Base-by-base conservation (phyloP, 2,329 filamentous ascomycete genomes). In the Talaromyces albobiverticillius region DNA sequence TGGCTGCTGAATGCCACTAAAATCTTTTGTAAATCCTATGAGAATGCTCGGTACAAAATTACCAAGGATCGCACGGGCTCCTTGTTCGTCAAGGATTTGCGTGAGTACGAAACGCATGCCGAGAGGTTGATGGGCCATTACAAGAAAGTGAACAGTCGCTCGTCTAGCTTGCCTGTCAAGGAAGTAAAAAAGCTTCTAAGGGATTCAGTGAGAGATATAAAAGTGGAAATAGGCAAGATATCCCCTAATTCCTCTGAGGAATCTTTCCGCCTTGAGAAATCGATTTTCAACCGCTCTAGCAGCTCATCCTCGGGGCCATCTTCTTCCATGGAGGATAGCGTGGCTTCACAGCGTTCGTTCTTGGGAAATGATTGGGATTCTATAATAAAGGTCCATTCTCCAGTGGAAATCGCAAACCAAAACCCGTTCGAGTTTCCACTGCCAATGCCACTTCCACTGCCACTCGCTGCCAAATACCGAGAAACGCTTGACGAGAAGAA, bases 61-160 rank as follows among this genome's bases (percentile, higher is more conserved):
- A 64, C 66, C 36, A 47, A 38, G 13, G 50, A 54, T 25, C 32
- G 32, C n/a, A 38, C 51, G 8, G 62, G 64, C 3, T 66, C 67
- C 14, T 62, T 68, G 29, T 67, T 76, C 9, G 70, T 76, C 6
- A 72, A 72, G 18, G 76, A 79, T 53, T 76, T 75, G 58, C 70
- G 75, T 25, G 76, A 78, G 54, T 79, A 76, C 57, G 69, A 76
- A 52, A 76, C 72, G 1, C 76, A 79, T 53, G 74, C 70, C 4
- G 70, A 71, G 10, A 62, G 67, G 11, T 59, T 79, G 13, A 63
- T 67, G 53, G 68, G 69, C 31, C 67, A 74, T 47, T 76, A 71
- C 47, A 69, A 71, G 53, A 69, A 64, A 40, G 55, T 63, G 4
- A 32, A 54, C 26, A 38, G 32, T 16, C 55, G 46, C 3, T 25